Base-by-base conservation (phyloP, 805 yeast species). In the Hanseniaspora taiwanica region DNA sequence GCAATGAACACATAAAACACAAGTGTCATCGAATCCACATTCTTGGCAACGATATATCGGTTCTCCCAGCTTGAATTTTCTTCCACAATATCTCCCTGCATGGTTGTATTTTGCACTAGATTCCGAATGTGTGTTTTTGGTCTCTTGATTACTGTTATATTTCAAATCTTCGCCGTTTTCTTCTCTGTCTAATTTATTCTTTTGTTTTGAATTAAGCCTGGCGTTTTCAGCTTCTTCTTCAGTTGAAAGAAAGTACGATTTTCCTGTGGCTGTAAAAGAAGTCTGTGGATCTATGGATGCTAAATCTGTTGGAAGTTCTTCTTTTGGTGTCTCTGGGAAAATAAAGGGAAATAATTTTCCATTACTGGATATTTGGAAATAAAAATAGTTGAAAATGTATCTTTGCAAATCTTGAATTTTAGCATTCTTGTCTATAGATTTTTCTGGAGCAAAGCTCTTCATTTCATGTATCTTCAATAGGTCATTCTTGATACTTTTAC, bases 1-100 rank as follows among this genome's bases (percentile, higher is more conserved):
- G 55, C 94, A 82, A 48, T 74, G 62, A 10, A 69, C 72, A 58
- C 94, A 82, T 21, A 82, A 54, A 25, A 83, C 86, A 64, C 93
- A 82, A 0, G 87, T 78, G 7, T 74, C 76, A 57, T 82, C 94
- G 44, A 69, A 72, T 0, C 82, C 84, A 64, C 94, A 82, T 43
- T 81, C 83, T 25, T 65, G 65, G 52, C 94, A 82, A 41, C 84
- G 64, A 53, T 78, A 82, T 17, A 80, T 78, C 1, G 79, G 75
- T 44, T 78, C 82, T 19, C 80, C 80, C 3, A 56, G 50, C 31
- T 65, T 68, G 47, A 82, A 76, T 27, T 72, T 65, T 40, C 76
- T 65, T 3, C 86, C 80, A 62, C 94, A 82, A 16, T 76, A 74
- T 48, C 78, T 69, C n/a, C 76, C 78, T 2, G 59, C 53, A 41